Evolutionary conservation across 202 grass and related monocot species (phyloP), one percentile per base, ranked within the genome.

Genomic region (Panicum hallii): DNA sequence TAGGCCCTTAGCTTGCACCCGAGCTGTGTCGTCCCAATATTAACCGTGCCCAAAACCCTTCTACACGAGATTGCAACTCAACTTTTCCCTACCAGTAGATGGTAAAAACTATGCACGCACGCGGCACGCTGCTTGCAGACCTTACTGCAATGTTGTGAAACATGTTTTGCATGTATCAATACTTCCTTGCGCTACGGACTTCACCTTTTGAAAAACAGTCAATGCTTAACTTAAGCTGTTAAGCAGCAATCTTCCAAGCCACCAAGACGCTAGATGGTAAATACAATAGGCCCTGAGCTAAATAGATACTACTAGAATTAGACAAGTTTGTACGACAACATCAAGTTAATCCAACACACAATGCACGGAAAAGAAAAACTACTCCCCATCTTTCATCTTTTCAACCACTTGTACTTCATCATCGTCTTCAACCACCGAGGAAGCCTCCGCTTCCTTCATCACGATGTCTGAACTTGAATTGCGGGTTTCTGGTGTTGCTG

Each of bases 391-490:
- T 38, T 87, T 81, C 68, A 60, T 75, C 45, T 60, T 86, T 23
- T 62, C 79, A 5, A 83, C 82, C 7, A 86, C 85, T 45, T 84
- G 65, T 58, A 48, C 66, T 71, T 88, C 80, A 69, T 84, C 85
- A 22, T 79, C 67, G 45, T 60, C 70, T 73, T 81, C 67, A 58
- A 60, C 45, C n/a, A 55, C 77, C 0, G 73, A 63, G 1, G 75
- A 17, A 84, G 84, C 72, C 74, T 81, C 90, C 0, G 74, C 84
- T 76, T 90, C 87, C n/a, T 74, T 89, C 78, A 77, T 87, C 16
- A 66, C 23, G 9, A 86, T 77, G 49, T 93, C 89, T 79, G 88
- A 74, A 75, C 71, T 74, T 20, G 95, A 84, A 67, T 85, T 88
- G 43, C 41, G 48, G 42, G 54, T 87, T 64, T 88, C 86, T 17